A percentile compares a stretch with the other conserved stretches of the same genome.
Conservation (phyloP, 352 stramenopile species). For the Globisporangium emineosum region DNA sequence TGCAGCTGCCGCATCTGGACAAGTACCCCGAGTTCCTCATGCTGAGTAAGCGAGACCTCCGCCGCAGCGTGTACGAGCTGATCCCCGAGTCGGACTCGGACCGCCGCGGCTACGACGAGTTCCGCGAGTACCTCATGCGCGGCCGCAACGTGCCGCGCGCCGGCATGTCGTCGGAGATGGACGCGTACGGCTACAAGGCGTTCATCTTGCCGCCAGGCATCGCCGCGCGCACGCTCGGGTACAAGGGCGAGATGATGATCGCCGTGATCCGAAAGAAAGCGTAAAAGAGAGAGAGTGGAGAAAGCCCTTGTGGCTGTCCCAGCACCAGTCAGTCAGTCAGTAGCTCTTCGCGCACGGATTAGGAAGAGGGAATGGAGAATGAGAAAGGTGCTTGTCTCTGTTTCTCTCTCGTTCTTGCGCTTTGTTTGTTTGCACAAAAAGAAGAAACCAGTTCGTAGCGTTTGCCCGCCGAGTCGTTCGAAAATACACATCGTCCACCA, state of each 20-base stretch:
- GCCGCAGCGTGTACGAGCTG: constrained; percentile 67
- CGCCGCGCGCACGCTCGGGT: constrained; percentile 61
- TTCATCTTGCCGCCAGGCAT: constrained; percentile 72
- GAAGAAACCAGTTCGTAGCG: neutral
- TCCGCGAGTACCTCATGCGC: constrained; percentile 57
- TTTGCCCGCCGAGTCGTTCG: neutral
- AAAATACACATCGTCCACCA: neutral
- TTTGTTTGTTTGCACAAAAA: constrained; percentile 4
- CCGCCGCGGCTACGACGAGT: constrained; percentile 53
- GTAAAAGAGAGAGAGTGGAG: constrained; percentile 1
- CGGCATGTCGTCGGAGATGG: constrained; percentile 55
- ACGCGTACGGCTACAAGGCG: constrained; percentile 63
- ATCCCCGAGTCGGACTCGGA: constrained; percentile 53
- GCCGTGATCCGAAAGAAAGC: constrained; percentile 46
- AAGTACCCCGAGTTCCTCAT: constrained; percentile 68
- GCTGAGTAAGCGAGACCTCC: constrained; percentile 44
- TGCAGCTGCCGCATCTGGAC: constrained; percentile 54
- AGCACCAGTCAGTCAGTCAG: neutral
- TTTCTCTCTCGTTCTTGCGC: neutral
- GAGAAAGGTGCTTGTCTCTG: neutral
- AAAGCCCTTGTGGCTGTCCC: neutral
- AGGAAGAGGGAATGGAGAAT: neutral
- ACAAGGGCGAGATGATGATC: constrained; percentile 69
- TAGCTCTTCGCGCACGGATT: neutral
- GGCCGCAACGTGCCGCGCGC: constrained; percentile 48